Evolutionary conservation across 164 flowering plant species (phyloP), one percentile per base, ranked within the genome.

Genomic region (Tetrastigma voinierianum): DNA sequence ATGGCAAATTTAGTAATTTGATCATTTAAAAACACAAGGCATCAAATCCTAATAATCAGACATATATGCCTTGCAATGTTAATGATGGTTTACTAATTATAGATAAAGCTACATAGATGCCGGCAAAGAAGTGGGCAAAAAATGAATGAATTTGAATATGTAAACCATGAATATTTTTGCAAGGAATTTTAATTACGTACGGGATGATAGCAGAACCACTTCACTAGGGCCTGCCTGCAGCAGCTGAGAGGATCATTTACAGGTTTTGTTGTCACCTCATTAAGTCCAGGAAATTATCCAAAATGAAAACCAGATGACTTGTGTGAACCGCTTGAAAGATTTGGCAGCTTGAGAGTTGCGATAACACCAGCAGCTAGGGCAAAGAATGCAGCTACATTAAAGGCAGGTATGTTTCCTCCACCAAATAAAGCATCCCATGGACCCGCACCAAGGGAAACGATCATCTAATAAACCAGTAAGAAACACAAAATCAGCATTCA

Each of bases 351-450:
- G 14, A 40, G 75, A 48, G 58, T 52, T 63, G 97, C 97, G 58
- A 89, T 67, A 57, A 88, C 68, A 56, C 97, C 96, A 32, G 90
- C 97, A 4, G 84, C 89, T 45, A 92, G 77, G 53, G 99, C 96
- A 70, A 57, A 54, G 1, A 87, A 9, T 48, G 98, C 83, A 44
- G 99, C 97, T 67, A 90, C 75, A 62, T 77, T 89, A 72, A 95
- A 95, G 58, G 97, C 97, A 17, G 97, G 99, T 69, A 89, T 67
- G 57, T n/a, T n/a, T n/a, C 99, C 99, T 61, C 97, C 99, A 24
- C 99, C 97, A 74, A 95, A 95, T 52, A 95, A 79, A 60, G 97
- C 99, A 88, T 95, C 97, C 99, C 99, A 95, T 52, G 97, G 97
- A 52, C 99, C 99, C 15, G 99, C 97, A 51, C 99, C 99, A 72